phyloP scores from a whole-genome alignment of 2,329 filamentous ascomycete species.

The Botryotinia globosa region DNA sequence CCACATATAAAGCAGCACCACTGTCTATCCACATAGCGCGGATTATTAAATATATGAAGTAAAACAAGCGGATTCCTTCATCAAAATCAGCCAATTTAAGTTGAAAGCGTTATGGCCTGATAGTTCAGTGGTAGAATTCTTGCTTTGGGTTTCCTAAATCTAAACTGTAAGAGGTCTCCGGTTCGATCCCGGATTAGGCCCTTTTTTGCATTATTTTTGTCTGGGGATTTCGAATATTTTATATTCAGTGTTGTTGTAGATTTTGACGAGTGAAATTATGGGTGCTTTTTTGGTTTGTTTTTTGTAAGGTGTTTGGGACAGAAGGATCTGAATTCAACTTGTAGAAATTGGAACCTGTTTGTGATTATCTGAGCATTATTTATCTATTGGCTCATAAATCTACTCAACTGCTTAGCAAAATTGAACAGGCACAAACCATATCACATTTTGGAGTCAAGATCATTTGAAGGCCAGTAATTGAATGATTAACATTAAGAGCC shows the following conservation, averaged over 20 bases:
- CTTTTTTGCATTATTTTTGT: too few relatives aligned
- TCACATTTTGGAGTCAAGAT: background rate
- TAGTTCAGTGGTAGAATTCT: conserved; percentile 17
- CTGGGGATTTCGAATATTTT: too few relatives aligned
- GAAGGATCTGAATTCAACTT: too few relatives aligned
- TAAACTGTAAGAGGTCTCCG: conserved; percentile 13
- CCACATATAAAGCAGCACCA: background rate
- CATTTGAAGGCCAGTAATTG: background rate
- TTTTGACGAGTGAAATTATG: background rate
- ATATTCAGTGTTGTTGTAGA: too few relatives aligned
- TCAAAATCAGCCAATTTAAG: background rate
- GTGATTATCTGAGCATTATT: too few relatives aligned
- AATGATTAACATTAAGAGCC: too few relatives aligned
- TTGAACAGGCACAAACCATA: background rate
- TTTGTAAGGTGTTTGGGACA: background rate
- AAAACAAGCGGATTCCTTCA: rapidly evolving
- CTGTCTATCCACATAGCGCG: too few relatives aligned
- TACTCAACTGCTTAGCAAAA: background rate
- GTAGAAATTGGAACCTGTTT: too few relatives aligned
- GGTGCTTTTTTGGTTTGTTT: background rate
- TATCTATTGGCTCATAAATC: background rate
- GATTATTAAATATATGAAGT: rapidly evolving
- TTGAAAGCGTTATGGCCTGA: background rate
- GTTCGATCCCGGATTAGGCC: conserved; percentile 11
- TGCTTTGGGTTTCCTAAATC: background rate